Percentiles rank a stretch among this genome's conserved stretches.
Evolutionary conservation across 2,329 filamentous ascomycete genomes (phyloP).

Genomic region (Nectriaceae sp.): DNA sequence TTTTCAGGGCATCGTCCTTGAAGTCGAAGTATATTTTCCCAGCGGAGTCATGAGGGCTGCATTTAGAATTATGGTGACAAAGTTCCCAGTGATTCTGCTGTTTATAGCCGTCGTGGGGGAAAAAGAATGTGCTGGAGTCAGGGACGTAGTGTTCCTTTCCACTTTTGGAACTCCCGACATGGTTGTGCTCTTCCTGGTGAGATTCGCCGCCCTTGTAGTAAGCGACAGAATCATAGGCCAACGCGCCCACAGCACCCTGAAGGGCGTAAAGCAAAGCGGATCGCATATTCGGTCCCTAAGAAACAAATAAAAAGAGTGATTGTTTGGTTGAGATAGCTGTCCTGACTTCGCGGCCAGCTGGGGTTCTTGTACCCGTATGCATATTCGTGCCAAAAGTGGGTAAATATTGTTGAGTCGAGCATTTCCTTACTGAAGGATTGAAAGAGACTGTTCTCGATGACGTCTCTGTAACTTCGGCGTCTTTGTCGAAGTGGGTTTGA

Average conservation of each 20-base stretch:
- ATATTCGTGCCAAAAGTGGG: too few species aligned
- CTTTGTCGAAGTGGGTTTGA: too few species aligned
- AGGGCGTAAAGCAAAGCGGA: constrained; percentile 26
- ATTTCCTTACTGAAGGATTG: too few species aligned
- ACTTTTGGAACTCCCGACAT: constrained; percentile 24
- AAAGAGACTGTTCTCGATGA: too few species aligned
- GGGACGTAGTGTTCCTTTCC: constrained; percentile 28
- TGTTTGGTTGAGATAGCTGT: not conserved
- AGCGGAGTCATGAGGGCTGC: constrained; percentile 22
- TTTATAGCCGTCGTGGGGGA: constrained; percentile 22
- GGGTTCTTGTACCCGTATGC: not conserved
- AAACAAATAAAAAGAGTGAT: constrained; percentile 10
- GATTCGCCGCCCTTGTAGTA: constrained; percentile 18
- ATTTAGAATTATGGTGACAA: constrained; percentile 21
- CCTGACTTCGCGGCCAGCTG: not conserved
- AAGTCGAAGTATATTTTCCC: constrained; percentile 28
- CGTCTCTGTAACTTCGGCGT: too few species aligned
- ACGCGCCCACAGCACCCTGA: constrained; percentile 23
- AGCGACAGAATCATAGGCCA: constrained; percentile 25
- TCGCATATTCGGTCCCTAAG: constrained; percentile 21
- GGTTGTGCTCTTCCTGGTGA: constrained; percentile 10
- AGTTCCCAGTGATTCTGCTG: constrained; percentile 26
- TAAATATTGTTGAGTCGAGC: too few species aligned
- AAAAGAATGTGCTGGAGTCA: constrained; percentile 26
- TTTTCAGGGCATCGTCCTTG: constrained; percentile 25